These are phyloP conservation scores for Tulasnella sp. DNA, from an alignment of 768 basidiomycete genomes.

Conservation along the genomic window DNA sequence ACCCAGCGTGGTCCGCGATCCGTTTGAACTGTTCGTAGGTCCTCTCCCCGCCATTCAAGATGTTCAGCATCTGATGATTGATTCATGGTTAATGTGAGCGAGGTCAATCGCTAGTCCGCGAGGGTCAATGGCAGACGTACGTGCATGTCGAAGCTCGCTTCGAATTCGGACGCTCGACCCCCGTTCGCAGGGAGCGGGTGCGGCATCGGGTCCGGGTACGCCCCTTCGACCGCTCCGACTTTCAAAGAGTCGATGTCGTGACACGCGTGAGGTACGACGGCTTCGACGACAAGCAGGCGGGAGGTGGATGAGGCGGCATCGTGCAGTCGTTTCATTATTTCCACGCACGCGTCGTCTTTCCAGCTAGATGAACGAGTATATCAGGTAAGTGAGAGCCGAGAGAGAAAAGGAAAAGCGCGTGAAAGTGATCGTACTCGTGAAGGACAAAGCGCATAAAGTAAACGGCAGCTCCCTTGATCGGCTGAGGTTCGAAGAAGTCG, in stretches of 20 bases:
- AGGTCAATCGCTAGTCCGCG: neutral
- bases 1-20: neutral
- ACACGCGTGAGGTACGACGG: neutral
- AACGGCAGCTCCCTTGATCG: constrained; percentile 8
- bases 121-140: neutral
- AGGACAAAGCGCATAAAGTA: constrained; percentile 11
- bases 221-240: neutral
- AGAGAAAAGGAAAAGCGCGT: neutral
- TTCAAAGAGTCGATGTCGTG: neutral
- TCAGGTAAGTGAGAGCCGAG: neutral
- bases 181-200: neutral
- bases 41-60: neutral
- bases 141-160: neutral
- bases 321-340: constrained; percentile 12
- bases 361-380: neutral
- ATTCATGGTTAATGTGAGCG: neutral
- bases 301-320: neutral
- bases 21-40: neutral
- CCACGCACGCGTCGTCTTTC: neutral
- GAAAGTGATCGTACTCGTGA: neutral
- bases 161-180: constrained; percentile 2
- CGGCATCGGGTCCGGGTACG: neutral
- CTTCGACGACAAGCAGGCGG: neutral
- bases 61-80: neutral
- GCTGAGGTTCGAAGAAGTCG: constrained; percentile 15